Base-by-base conservation (phyloP, 2,329 filamentous ascomycete species). In the Colletotrichum godetiae region DNA sequence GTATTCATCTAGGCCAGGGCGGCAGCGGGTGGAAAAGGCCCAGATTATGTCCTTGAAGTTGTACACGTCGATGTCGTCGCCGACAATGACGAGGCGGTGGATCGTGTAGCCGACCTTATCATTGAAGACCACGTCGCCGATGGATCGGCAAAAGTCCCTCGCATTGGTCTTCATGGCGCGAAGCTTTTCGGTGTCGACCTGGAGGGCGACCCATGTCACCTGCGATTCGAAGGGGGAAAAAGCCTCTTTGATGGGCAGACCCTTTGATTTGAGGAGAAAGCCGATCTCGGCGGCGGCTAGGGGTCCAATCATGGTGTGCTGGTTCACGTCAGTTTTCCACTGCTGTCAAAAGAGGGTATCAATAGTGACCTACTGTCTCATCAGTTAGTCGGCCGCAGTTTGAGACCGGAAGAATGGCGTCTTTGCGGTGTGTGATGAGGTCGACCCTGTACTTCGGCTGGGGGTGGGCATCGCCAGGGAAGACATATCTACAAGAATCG, bases 161-260 rank as follows among this genome's bases (percentile, higher is more conserved):
- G 83, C 67, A 0, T 78, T 88, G 19, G 86, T 87, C 57, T 90
- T 87, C 85, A 90, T 86, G 10, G 86, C 84, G 35, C 87, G 87
- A 10, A 92, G 84, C 77, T 88, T 88, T 6, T 84, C 81, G 1
- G 86, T 88, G 77, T 92, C 90, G 27, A 91, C 86, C 71, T 90
- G 86, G 76, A 92, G 75, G 0, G 80, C 86, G 0, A 82, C 81
- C 87, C 87, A 89, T 0, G 83, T 88, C 0, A 85, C 86, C 68
- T 87, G 84, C 0, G 84, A 81, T 71, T 87, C 84, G 61, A 86
- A 85, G 0, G 85, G 85, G 0, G 85, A 74, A 73, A 83, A 86
- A 1, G 82, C 82, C 13, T 87, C 83, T 4, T 76, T 83, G 64
- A 88, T 79, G 0, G 87, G 86, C 2, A 88, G 78, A 1, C 78